A percentile compares a stretch with the other conserved stretches of the same genome.
These are phyloP conservation scores for Paramecium bursaria DNA, from an alignment of 73 alveolate genomes.

Conservation along the genomic window DNA sequence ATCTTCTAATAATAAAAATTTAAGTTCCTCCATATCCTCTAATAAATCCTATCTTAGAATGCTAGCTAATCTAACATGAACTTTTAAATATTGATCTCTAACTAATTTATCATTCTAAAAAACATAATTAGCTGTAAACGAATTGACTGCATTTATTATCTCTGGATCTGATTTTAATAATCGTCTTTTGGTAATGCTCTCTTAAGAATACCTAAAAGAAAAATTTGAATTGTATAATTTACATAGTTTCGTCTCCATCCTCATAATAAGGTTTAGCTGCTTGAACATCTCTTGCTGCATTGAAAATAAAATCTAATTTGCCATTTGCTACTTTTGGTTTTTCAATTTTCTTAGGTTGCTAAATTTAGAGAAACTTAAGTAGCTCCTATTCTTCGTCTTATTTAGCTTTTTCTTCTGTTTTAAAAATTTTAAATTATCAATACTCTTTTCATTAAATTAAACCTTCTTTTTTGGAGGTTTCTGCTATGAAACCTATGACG, in stretches of 20 bases:
- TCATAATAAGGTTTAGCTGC: constrained; percentile 59
- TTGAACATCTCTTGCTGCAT: constrained; percentile 61
- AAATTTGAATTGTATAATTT: neutral
- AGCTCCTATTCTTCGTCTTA: constrained; percentile 29
- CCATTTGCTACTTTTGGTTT: constrained; percentile 43
- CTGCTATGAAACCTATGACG: constrained; percentile 29
- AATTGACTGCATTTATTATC: constrained; percentile 23
- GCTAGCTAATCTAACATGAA: constrained; percentile 63
- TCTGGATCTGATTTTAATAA: constrained; percentile 65
- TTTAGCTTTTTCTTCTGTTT: neutral
- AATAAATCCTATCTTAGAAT: constrained; percentile 61
- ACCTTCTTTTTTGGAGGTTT: too few species aligned
- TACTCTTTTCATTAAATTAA: constrained; percentile 7
- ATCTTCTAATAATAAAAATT: constrained; percentile 46
- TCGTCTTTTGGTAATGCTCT: constrained; percentile 59
- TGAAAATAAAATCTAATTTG: constrained; percentile 62
- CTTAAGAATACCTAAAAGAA: constrained; percentile 47
- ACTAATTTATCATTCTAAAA: constrained; percentile 53
- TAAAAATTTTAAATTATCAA: neutral
- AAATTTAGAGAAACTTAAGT: constrained; percentile 9
- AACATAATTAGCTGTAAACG: constrained; percentile 16
- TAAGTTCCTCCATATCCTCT: constrained; percentile 60
- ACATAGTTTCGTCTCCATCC: constrained; percentile 70
- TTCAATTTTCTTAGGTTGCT: neutral
- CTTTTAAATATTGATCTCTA: constrained; percentile 54